Percentiles rank a stretch among this genome's conserved stretches.
Conservation (phyloP, 805 yeast species). For the Ogataea siamensis region DNA sequence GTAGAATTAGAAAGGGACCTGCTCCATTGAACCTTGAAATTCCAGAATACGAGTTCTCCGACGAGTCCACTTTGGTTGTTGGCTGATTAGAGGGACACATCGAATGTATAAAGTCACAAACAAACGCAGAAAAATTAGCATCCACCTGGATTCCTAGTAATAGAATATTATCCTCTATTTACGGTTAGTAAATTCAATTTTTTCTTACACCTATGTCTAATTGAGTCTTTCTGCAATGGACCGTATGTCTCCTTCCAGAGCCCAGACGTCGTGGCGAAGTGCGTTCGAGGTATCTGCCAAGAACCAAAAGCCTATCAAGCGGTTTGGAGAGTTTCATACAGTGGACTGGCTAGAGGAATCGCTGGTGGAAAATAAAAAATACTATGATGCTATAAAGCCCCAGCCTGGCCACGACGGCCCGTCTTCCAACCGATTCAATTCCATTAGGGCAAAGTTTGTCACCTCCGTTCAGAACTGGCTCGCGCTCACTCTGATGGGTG, state of each 20-base stretch:
- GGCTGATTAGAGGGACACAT: conserved; percentile 73
- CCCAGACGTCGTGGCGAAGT: conserved; percentile 25
- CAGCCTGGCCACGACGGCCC: conserved; percentile 9
- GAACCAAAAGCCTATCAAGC: conserved; percentile 33
- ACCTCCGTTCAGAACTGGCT: conserved; percentile 61
- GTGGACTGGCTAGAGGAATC: conserved; percentile 72
- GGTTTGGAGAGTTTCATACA: conserved; percentile 62
- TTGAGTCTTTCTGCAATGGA: conserved; percentile 1
- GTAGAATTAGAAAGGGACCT: conserved; percentile 99
- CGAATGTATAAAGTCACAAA: conserved; percentile 15
- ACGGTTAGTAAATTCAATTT: conserved; percentile 1
- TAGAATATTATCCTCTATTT: conserved; percentile 9
- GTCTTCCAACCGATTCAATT: conserved; percentile 11
- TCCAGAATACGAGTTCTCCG: conserved; percentile 84
- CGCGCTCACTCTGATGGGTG: conserved; percentile 72
- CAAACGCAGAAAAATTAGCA: conserved; percentile 15
- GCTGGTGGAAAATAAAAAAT: conserved; percentile 42
- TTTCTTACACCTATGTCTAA: conserved; percentile 4
- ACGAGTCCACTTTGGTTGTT: conserved; percentile 71
- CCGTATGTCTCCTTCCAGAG: conserved; percentile 11
- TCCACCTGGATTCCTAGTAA: conserved; percentile 12
- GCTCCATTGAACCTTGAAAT: conserved; percentile 98
- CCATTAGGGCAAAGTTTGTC: conserved; percentile 29
- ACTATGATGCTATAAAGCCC: conserved; percentile 22
- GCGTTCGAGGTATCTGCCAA: conserved; percentile 17